Evolutionary conservation across 768 basidiomycete genomes (phyloP).

Genomic region (Psilocybe tampanensis): DNA sequence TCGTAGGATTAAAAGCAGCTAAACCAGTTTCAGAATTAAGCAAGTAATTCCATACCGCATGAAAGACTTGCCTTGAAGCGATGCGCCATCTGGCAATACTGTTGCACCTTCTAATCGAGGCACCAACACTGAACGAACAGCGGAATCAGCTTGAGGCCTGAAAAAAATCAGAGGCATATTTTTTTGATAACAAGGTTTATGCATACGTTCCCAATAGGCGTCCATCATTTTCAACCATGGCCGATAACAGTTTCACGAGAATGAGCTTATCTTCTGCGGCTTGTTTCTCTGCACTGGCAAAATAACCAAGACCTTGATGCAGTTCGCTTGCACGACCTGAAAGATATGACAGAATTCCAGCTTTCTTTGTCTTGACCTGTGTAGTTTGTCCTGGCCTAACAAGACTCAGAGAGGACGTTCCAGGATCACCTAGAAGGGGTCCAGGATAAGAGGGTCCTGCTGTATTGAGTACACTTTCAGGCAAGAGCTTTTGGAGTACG

Average conservation of each 20-base stretch:
- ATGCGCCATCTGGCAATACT: conserved; percentile 22
- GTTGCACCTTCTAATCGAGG: conserved; percentile 47
- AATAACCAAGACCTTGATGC: conserved; percentile 73
- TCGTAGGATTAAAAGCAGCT: conserved; percentile 19
- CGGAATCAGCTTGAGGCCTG: conserved; percentile 66
- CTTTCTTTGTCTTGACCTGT: conserved; percentile 83
- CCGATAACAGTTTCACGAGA: conserved; percentile 71
- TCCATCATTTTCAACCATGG: conserved; percentile 91
- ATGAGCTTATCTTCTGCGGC: conserved; percentile 77
- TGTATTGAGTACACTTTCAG: conserved; percentile 60
- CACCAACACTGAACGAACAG: conserved; percentile 73
- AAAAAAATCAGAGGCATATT: background rate
- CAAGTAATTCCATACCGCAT: background rate
- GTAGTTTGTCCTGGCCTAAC: conserved; percentile 68
- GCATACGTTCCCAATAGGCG: conserved; percentile 84
- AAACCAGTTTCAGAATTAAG: background rate
- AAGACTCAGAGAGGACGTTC: conserved; percentile 61
- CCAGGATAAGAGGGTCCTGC: conserved; percentile 76
- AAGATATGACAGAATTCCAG: conserved; percentile 76
- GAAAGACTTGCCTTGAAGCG: conserved; percentile 23
- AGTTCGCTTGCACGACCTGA: conserved; percentile 76
- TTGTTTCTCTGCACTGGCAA: conserved; percentile 53
- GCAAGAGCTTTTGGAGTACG: conserved; percentile 66
- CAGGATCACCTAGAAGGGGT: conserved; percentile 81
- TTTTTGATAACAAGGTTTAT: conserved; percentile 9